These are phyloP conservation scores for Sherardia arvensis DNA, from an alignment of 257 asterid species.

Conservation along the genomic window DNA sequence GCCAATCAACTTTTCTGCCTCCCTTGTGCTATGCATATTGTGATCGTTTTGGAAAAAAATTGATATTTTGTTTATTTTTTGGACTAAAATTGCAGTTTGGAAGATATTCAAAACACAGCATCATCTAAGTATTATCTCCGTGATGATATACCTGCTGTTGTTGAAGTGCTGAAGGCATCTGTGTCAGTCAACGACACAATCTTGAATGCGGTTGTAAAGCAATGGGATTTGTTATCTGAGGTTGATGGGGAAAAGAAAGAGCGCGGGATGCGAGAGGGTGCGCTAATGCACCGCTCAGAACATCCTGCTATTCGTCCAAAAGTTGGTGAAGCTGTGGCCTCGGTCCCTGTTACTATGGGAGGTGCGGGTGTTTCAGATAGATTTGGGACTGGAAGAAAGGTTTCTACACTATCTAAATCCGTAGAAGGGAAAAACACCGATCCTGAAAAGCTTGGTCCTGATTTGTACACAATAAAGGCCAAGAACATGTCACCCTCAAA, in stretches of 20 bases:
- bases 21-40: neutral
- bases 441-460: slow-evolving; percentile 19
- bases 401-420: slow-evolving; percentile 14
- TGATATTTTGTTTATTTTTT: slow-evolving; percentile 1
- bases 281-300: no score
- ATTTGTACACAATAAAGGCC: slow-evolving; percentile 12
- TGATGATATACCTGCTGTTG: slow-evolving; percentile 47
- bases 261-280: slow-evolving; percentile 27
- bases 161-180: slow-evolving; percentile 55
- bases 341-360: slow-evolving; percentile 26
- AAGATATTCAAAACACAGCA: slow-evolving; percentile 37
- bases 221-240: slow-evolving; percentile 44
- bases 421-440: slow-evolving; percentile 21
- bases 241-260: slow-evolving; percentile 36
- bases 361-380: slow-evolving; percentile 27
- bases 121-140: slow-evolving; percentile 48
- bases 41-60: neutral
- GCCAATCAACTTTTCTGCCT: neutral
- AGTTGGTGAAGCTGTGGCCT: slow-evolving; percentile 28
- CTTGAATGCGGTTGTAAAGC: slow-evolving; percentile 38
- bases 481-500: slow-evolving; percentile 21
- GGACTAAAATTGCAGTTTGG: slow-evolving; percentile 48
- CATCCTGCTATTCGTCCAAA: slow-evolving; percentile 21
- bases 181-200: slow-evolving; percentile 31
- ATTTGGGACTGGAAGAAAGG: slow-evolving; percentile 25